Conservation (phyloP, 257 asterid species). For the Linderniella brevidens region DNA sequence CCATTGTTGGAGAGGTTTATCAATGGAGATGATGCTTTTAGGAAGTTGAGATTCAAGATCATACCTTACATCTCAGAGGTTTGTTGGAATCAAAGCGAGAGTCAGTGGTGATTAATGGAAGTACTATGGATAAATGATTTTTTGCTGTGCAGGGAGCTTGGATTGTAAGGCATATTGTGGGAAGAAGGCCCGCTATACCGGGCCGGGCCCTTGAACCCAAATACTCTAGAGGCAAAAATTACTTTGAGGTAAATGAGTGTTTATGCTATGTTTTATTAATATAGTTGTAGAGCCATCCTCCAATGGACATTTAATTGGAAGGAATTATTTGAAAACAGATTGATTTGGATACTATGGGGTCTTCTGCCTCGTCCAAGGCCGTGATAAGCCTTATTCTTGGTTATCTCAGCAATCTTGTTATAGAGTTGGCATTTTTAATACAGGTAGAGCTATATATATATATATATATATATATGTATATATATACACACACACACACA, state of each 20-base stretch:
- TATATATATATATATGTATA: background rate
- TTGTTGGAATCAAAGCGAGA: background rate
- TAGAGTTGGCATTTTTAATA: conserved; percentile 84
- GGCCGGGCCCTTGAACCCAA: conserved; percentile 77
- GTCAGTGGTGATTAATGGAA: too few species aligned
- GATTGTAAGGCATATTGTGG: conserved; percentile 92
- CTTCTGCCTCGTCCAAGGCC: conserved; percentile 81
- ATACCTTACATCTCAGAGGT: conserved; percentile 78
- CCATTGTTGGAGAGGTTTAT: conserved; percentile 46
- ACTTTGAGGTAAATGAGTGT: conserved; percentile 56
- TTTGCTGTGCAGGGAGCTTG: conserved; percentile 59
- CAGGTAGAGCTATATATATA: conserved; percentile 33
- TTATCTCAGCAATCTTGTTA: conserved; percentile 70
- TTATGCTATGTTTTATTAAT: background rate
- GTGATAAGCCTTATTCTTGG: conserved; percentile 86
- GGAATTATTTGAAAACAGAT: conserved; percentile 26
- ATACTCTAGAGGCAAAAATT: conserved; percentile 74
- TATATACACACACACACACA: too few species aligned
- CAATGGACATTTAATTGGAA: background rate
- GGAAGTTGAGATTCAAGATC: conserved; percentile 81
- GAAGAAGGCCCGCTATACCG: conserved; percentile 65
- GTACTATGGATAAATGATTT: too few species aligned
- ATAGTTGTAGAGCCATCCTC: background rate
- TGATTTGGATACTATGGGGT: conserved; percentile 52
- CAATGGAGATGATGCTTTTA: conserved; percentile 65